phyloP scores from a whole-genome alignment of 768 basidiomycete genomes.

The Leccinum incarnatum region DNA sequence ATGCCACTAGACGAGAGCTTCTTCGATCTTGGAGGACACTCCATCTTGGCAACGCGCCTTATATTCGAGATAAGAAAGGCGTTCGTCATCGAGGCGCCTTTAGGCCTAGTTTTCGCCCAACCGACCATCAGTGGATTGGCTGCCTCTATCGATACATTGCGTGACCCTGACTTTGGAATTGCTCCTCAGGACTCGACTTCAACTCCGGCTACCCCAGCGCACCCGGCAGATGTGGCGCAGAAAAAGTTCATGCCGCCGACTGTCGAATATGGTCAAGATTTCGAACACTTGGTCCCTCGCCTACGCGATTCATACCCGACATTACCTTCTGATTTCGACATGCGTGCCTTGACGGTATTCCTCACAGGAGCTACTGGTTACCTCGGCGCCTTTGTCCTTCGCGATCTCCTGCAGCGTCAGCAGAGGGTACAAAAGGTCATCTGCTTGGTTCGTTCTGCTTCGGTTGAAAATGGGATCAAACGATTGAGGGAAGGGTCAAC shows the following conservation, averaged over 20 bases:
- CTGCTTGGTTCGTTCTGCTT: slow-evolving; percentile 82
- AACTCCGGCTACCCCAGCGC: slow-evolving; percentile 16
- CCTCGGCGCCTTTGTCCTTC: slow-evolving; percentile 89
- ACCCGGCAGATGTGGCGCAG: slow-evolving; percentile 9
- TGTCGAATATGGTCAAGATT: slow-evolving; percentile 80
- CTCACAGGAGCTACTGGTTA: slow-evolving; percentile 97
- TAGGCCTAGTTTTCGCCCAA: slow-evolving; percentile 88
- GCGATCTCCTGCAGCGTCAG: slow-evolving; percentile 65
- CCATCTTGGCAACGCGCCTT: slow-evolving; percentile 94
- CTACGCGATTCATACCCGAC: slow-evolving; percentile 62
- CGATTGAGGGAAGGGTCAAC: slow-evolving; percentile 69
- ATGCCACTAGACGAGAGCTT: slow-evolving; percentile 92
- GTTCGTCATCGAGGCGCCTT: slow-evolving; percentile 86
- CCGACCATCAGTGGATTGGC: slow-evolving; percentile 84
- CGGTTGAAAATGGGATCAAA: slow-evolving; percentile 55
- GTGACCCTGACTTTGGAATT: slow-evolving; percentile 80
- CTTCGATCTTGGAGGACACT: slow-evolving; percentile 98
- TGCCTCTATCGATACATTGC: slow-evolving; percentile 67
- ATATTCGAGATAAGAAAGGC: slow-evolving; percentile 95
- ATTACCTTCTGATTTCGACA: slow-evolving; percentile 54
- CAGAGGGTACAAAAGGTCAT: slow-evolving; percentile 79
- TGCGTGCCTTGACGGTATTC: slow-evolving; percentile 71
- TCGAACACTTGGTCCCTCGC: slow-evolving; percentile 54
- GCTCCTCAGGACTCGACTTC: slow-evolving; percentile 33
- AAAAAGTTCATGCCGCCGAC: slow-evolving; percentile 27